These are phyloP conservation scores for Wickerhamomyces chambardii DNA, from an alignment of 805 yeast species.

Conservation along the genomic window DNA sequence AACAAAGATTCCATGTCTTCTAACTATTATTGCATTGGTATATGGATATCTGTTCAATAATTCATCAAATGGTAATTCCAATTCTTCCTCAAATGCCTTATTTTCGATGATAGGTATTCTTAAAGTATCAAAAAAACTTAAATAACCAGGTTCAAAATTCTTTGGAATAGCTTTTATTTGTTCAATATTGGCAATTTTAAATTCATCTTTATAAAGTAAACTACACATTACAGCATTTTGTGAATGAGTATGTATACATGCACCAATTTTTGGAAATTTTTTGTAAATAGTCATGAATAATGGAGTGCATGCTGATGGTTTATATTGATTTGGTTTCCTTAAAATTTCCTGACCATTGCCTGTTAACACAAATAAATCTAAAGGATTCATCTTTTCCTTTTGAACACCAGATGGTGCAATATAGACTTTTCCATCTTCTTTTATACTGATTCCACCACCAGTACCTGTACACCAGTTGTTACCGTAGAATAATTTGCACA, in stretches of 20 bases:
- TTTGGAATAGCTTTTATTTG: slow-evolving; percentile 87
- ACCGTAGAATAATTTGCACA: slow-evolving; percentile 67
- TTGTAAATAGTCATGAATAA: slow-evolving; percentile 58
- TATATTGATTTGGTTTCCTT: slow-evolving; percentile 53
- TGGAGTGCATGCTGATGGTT: slow-evolving; percentile 95
- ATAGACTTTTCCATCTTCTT: slow-evolving; percentile 41
- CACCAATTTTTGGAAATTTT: slow-evolving; percentile 69
- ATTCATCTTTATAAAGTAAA: slow-evolving; percentile 58
- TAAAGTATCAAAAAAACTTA: slow-evolving; percentile 66
- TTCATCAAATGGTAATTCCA: slow-evolving; percentile 53
- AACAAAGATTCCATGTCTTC: slow-evolving; percentile 93
- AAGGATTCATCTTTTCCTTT: slow-evolving; percentile 78
- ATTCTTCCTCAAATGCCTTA: slow-evolving; percentile 80
- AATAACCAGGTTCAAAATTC: slow-evolving; percentile 40
- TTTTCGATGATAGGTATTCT: slow-evolving; percentile 88
- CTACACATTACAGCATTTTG: slow-evolving; percentile 81
- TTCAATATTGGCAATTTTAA: slow-evolving; percentile 73
- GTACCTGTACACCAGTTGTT: slow-evolving; percentile 95
- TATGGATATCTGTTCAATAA: slow-evolving; percentile 67
- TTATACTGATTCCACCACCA: slow-evolving; percentile 88
- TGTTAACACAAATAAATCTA: slow-evolving; percentile 73
- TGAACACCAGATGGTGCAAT: slow-evolving; percentile 97
- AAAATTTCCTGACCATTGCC: slow-evolving; percentile 40
- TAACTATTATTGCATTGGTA: slow-evolving; percentile 78
- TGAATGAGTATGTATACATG: slow-evolving; percentile 93